These are phyloP conservation scores for Tephrocybe sp. DNA, from an alignment of 768 basidiomycete genomes.

Conservation along the genomic window DNA sequence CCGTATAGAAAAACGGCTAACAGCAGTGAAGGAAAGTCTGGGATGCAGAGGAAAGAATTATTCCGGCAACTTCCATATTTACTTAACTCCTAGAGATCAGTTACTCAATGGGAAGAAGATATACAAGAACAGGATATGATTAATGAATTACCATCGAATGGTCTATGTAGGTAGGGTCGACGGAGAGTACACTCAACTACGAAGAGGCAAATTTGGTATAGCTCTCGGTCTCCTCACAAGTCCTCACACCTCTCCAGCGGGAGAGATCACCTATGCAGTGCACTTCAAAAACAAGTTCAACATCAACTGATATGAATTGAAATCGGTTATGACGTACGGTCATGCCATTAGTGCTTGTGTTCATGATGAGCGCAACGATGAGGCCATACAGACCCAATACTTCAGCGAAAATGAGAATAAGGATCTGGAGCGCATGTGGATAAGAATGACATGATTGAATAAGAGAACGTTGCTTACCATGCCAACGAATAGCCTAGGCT, in stretches of 20 bases:
- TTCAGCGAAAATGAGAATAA: conserved; percentile 98
- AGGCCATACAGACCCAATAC: conserved; percentile 56
- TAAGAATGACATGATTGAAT: background rate
- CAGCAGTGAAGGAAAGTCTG: too few relatives aligned
- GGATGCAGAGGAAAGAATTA: too few relatives aligned
- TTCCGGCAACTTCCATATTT: too few relatives aligned
- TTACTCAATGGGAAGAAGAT: background rate
- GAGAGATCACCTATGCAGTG: conserved; percentile 3
- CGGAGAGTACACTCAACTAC: conserved; percentile 15
- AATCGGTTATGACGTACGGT: conserved; percentile 9
- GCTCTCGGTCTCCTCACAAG: conserved; percentile 1
- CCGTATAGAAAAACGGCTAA: too few relatives aligned
- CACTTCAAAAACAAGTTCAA: conserved; percentile 3
- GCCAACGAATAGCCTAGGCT: conserved; percentile 90
- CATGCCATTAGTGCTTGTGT: conserved; percentile 54
- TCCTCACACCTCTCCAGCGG: conserved; percentile 2
- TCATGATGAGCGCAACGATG: conserved; percentile 96
- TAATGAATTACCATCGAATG: conserved; percentile 13
- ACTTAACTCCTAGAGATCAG: too few relatives aligned
- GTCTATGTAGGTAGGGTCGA: conserved; percentile 7
- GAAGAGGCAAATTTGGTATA: conserved; percentile 13
- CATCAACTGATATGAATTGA: background rate
- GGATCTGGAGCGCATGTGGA: conserved; percentile 49
- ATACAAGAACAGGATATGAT: conserved; percentile 11
- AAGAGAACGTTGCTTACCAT: conserved; percentile 55